Base-by-base conservation (phyloP, 768 basidiomycete species). In the Pholiota molesta region DNA sequence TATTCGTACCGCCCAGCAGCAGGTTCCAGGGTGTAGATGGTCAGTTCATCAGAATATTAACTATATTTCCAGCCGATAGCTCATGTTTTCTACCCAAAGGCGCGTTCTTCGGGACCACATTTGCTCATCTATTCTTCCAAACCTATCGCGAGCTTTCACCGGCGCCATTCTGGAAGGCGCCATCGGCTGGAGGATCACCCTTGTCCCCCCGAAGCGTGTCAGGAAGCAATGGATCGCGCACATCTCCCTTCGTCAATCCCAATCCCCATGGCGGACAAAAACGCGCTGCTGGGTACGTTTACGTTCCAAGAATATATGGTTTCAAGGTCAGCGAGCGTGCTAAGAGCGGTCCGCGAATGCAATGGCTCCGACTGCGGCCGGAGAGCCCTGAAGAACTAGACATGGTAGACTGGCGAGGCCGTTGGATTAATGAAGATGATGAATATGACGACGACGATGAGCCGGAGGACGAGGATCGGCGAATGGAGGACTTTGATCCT, bases 31-130 rank as follows among this genome's bases (percentile, higher is more conserved):
- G 92, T 39, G 94, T 99, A 33, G 97, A 99, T 76, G 97, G 96
- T 93, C 70, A 68, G 88, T 77, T 44, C 54, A 11, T 29, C 26
- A 54, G 35, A 21, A 42, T 54, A 7, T 39, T 33, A 26, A 29
- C 28, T 53, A 35, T 21, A 52, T 57, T 57, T 53, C 31, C 33
- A 31, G 19, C 28, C 39, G 37, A 59, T 61, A 54, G 13, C 62
- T 69, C 42, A 59, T 60, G 17, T 23, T 57, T 21, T 45, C 40
- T 53, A 60, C 57, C 52, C 39, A 35, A 23, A 98, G 96, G 97
- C 64, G 97, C 97, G 11, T 99, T 98, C 79, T 99, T 99, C 79
- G 97, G 97, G 21, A 99, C 97, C 0, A 98, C 97, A n/a, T 99
- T 99, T 74, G 83, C 96, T 1, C 95, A 98, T 70, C 83, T 99